Conservation (phyloP, 2,329 filamentous ascomycete species). For the Aspergillus luchuensis region DNA sequence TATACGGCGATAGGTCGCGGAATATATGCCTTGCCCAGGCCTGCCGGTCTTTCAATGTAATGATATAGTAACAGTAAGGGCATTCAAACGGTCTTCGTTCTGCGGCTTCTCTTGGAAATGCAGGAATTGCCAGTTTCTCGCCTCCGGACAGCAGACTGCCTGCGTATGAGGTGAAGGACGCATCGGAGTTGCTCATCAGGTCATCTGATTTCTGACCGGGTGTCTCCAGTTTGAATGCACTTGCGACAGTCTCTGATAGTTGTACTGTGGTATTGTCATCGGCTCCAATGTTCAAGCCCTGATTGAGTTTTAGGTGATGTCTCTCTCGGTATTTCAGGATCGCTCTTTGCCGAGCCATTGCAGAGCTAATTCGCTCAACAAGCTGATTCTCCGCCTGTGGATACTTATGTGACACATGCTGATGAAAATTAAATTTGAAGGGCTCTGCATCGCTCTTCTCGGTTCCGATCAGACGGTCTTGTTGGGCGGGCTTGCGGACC, state of each 20-base stretch:
- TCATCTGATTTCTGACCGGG: too few relatives aligned
- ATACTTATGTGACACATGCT: constrained; percentile 4
- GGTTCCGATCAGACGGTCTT: constrained; percentile 1
- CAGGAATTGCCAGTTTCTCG: not conserved
- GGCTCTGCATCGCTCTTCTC: not conserved
- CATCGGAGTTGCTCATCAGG: too few relatives aligned
- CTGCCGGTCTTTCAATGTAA: constrained; percentile 26
- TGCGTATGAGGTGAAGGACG: not conserved
- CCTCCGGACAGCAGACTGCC: not conserved
- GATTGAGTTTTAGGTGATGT: constrained; percentile 37
- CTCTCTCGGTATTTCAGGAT: constrained; percentile 43
- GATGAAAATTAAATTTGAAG: not conserved
- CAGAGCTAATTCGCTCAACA: constrained; percentile 32
- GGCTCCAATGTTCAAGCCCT: constrained; percentile 20
- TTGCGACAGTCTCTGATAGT: constrained; percentile 17
- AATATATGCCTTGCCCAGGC: constrained; percentile 46
- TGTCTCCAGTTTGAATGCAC: not conserved
- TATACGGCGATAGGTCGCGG: constrained; percentile 43
- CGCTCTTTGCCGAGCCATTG: constrained; percentile 38
- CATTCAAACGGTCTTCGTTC: not conserved
- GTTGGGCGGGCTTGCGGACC: not conserved
- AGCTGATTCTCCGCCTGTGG: constrained; percentile 15
- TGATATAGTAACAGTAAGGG: constrained; percentile 44
- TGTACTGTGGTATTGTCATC: constrained; percentile 9
- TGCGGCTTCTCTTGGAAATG: not conserved